A percentile compares a stretch with the other conserved stretches of the same genome.
Evolutionary conservation across 257 asterid genomes (phyloP).

Genomic region (Catharanthus roseus): DNA sequence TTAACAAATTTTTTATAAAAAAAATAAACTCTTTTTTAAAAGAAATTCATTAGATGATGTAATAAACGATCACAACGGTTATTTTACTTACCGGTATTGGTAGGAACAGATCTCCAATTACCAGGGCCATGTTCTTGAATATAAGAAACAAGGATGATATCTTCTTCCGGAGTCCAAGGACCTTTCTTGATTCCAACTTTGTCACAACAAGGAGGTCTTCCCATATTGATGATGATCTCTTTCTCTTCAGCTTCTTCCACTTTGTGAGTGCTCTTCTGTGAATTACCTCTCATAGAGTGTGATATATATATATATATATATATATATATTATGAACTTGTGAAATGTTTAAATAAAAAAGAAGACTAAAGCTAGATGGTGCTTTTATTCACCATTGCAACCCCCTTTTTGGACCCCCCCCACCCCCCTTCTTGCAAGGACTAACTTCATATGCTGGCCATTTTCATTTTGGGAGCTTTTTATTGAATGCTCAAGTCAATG

Average conservation of each 20-base stretch:
- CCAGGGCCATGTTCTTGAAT: slow-evolving; percentile 96
- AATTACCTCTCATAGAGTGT: too few species aligned
- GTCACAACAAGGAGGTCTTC: slow-evolving; percentile 90
- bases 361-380: not conserved
- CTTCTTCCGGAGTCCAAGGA: slow-evolving; percentile 98
- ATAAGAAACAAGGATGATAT: slow-evolving; percentile 74
- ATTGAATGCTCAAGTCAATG: slow-evolving; percentile 2
- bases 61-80: too few species aligned
- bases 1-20: too few species aligned
- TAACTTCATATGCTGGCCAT: not conserved
- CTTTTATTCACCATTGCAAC: not conserved
- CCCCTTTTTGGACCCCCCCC: too few species aligned
- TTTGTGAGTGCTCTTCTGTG: too few species aligned
- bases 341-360: not conserved
- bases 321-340: not conserved
- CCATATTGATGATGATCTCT: too few species aligned
- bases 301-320: too few species aligned
- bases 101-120: slow-evolving; percentile 85
- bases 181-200: slow-evolving; percentile 92
- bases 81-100: slow-evolving; percentile 74
- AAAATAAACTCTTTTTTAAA: too few species aligned
- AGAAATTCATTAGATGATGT: too few species aligned
- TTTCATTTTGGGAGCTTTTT: not conserved
- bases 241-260: not conserved
- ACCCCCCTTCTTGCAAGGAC: too few species aligned